phyloP scores from a whole-genome alignment of 2,329 filamentous ascomycete species.

The Penicillium sp. region DNA sequence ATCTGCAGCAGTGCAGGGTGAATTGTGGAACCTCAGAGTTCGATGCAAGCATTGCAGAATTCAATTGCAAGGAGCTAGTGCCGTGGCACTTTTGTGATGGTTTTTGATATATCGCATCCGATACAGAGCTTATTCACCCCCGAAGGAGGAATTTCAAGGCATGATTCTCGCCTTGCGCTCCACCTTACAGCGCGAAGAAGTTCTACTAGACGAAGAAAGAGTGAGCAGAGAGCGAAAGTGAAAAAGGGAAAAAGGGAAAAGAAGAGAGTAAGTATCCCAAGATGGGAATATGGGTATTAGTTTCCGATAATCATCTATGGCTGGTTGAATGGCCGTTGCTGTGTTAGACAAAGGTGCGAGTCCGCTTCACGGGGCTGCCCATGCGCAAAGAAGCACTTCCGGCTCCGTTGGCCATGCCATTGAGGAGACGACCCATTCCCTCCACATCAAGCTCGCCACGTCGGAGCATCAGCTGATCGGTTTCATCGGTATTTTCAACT shows the following conservation, averaged over 20 bases:
- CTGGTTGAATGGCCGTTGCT: slow-evolving; percentile 11
- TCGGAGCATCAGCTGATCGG: slow-evolving; percentile 44
- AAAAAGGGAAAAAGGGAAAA: not conserved
- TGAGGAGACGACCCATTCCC: slow-evolving; percentile 50
- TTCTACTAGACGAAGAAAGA: slow-evolving; percentile 9
- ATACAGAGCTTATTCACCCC: slow-evolving; percentile 53
- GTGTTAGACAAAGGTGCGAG: slow-evolving; percentile 37
- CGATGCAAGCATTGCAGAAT: slow-evolving; percentile 13
- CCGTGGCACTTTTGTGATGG: slow-evolving; percentile 12
- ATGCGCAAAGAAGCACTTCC: slow-evolving; percentile 29
- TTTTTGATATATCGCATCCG: slow-evolving; percentile 52
- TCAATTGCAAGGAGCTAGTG: slow-evolving; percentile 16
- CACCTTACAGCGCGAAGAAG: slow-evolving; percentile 52
- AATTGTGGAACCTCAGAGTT: slow-evolving; percentile 12
- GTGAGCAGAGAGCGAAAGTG: slow-evolving; percentile 1
- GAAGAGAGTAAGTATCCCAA: slow-evolving; percentile 12
- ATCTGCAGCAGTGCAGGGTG: slow-evolving; percentile 13
- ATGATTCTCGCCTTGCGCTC: slow-evolving; percentile 55
- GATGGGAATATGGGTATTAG: slow-evolving; percentile 32
- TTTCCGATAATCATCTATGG: slow-evolving; percentile 25
- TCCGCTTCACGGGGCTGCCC: slow-evolving; percentile 39
- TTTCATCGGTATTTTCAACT: slow-evolving; percentile 24
- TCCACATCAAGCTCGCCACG: slow-evolving; percentile 49
- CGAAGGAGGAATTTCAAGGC: slow-evolving; percentile 47
- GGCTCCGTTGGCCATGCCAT: slow-evolving; percentile 40